A percentile compares a stretch with the other conserved stretches of the same genome.
These are phyloP conservation scores for Lagenidium sp. DNA, from an alignment of 352 stramenopile species.

Conservation along the genomic window DNA sequence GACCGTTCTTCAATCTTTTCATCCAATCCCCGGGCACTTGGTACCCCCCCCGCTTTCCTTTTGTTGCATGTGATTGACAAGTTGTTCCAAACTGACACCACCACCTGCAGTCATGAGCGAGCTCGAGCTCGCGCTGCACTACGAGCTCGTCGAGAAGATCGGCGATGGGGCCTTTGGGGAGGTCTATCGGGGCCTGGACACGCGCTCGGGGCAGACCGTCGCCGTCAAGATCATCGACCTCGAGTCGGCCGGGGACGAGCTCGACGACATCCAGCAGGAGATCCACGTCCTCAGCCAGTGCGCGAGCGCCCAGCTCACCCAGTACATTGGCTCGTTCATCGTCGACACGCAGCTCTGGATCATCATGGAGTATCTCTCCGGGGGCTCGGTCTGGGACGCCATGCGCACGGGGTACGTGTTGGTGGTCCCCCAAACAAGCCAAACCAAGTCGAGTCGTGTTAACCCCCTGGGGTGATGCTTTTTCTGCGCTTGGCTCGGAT, in stretches of 20 bases:
- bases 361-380: constrained; percentile 92
- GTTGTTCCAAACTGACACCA: not conserved
- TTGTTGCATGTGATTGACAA: not conserved
- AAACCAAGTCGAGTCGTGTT: no score
- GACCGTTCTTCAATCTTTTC: not conserved
- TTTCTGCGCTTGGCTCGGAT: no score
- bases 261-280: constrained; percentile 86
- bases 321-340: constrained; percentile 86
- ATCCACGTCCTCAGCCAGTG: constrained; percentile 88
- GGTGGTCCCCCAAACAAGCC: not conserved
- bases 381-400: constrained; percentile 85
- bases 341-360: constrained; percentile 86
- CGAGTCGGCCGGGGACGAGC: constrained; percentile 74
- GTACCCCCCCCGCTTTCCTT: no score
- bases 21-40: not conserved
- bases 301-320: constrained; percentile 83
- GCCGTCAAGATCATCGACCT: constrained; percentile 84
- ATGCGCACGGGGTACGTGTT: constrained; percentile 54
- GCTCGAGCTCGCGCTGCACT: constrained; percentile 41
- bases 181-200: constrained; percentile 70
- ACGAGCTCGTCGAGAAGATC: constrained; percentile 74
- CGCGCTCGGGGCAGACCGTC: constrained; percentile 55
- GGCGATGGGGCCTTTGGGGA: constrained; percentile 76
- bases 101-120: constrained; percentile 24
- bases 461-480: no score